Conservation (phyloP, 2,329 filamentous ascomycete genomes). For the Aspergillus pseudoglaucus region DNA sequence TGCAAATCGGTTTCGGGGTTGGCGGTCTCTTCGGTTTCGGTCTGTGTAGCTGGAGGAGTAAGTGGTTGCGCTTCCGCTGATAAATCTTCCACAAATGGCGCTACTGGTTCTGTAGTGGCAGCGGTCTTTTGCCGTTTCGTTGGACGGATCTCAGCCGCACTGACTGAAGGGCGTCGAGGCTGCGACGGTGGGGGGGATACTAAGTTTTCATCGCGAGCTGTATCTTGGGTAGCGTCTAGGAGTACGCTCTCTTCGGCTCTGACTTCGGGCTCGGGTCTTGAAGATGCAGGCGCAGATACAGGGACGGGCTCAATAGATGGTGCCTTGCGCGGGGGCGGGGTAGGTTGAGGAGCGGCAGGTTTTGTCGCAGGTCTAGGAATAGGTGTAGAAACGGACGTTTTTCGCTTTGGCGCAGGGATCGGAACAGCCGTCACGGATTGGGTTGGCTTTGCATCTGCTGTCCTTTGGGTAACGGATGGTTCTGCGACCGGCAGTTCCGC, state of each 20-base stretch:
- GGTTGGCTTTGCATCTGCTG: not conserved
- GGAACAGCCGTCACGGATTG: slow-evolving; percentile 17
- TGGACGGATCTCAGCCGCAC: slow-evolving; percentile 17
- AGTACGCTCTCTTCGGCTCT: slow-evolving; percentile 2
- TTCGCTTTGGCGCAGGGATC: slow-evolving; percentile 23
- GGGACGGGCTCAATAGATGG: slow-evolving; percentile 9
- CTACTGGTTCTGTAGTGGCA: slow-evolving; percentile 1
- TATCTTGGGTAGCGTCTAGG: slow-evolving; percentile 4
- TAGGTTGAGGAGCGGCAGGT: slow-evolving; percentile 12
- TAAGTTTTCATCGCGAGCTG: slow-evolving; percentile 3
- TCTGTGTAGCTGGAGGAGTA: slow-evolving; percentile 22
- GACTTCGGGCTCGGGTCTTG: slow-evolving; percentile 10
- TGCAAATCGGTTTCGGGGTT: slow-evolving; percentile 2
- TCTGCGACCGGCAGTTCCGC: slow-evolving; percentile 6
- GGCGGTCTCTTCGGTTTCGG: slow-evolving; percentile 15
- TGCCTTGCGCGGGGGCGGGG: slow-evolving; percentile 11
- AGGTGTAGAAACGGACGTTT: slow-evolving; percentile 18
- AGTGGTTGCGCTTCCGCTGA: slow-evolving; percentile 6
- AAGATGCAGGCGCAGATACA: slow-evolving; percentile 7
- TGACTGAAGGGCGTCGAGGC: slow-evolving; percentile 2
- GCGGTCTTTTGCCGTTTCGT: slow-evolving; percentile 22
- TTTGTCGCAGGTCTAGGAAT: slow-evolving; percentile 1
- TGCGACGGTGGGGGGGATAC: slow-evolving; percentile 4
- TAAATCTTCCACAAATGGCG: not conserved
- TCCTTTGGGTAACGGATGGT: slow-evolving; percentile 3